A percentile compares a stretch with the other conserved stretches of the same genome.
Evolutionary conservation across 208 protist genomes (phyloP).

Genomic region (Trypanosoma grayi): DNA sequence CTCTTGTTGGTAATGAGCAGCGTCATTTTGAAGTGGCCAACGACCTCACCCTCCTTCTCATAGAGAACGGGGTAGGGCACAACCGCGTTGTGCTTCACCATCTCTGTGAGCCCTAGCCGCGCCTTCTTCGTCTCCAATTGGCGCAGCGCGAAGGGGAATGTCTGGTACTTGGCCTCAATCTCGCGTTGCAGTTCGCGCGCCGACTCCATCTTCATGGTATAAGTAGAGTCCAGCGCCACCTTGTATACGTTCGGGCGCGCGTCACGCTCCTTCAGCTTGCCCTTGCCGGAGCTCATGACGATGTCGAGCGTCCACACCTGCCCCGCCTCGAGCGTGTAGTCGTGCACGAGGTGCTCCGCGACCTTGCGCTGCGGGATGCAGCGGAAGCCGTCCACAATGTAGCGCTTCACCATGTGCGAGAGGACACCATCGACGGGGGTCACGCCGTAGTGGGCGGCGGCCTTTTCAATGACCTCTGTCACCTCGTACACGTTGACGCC

Average conservation of each 20-base stretch:
- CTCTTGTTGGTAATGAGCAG: constrained; percentile 88
- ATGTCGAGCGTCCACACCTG: constrained; percentile 93
- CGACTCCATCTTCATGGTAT: constrained; percentile 97
- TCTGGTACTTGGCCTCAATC: constrained; percentile 93
- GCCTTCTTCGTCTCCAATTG: constrained; percentile 93
- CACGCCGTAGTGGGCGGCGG: constrained; percentile 92
- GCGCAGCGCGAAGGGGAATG: constrained; percentile 95
- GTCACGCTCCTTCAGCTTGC: constrained; percentile 90
- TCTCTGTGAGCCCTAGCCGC: constrained; percentile 95
- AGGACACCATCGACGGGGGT: constrained; percentile 96
- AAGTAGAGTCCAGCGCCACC: constrained; percentile 92
- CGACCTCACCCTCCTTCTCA: constrained; percentile 89
- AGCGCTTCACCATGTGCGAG: constrained; percentile 97
- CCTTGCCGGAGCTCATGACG: constrained; percentile 85
- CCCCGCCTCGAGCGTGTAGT: constrained; percentile 89
- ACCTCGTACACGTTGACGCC: constrained; percentile 90
- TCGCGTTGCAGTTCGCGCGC: constrained; percentile 94
- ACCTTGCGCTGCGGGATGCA: constrained; percentile 91
- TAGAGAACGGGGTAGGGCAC: constrained; percentile 97
- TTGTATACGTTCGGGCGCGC: constrained; percentile 94
- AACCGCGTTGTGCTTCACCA: constrained; percentile 94
- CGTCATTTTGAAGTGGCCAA: constrained; percentile 91
- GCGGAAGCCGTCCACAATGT: constrained; percentile 97
- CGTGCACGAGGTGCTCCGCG: constrained; percentile 94
- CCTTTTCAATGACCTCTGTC: constrained; percentile 95